Conservation (phyloP, 495 filamentous ascomycete genomes). For the Podospora fimiseda region DNA sequence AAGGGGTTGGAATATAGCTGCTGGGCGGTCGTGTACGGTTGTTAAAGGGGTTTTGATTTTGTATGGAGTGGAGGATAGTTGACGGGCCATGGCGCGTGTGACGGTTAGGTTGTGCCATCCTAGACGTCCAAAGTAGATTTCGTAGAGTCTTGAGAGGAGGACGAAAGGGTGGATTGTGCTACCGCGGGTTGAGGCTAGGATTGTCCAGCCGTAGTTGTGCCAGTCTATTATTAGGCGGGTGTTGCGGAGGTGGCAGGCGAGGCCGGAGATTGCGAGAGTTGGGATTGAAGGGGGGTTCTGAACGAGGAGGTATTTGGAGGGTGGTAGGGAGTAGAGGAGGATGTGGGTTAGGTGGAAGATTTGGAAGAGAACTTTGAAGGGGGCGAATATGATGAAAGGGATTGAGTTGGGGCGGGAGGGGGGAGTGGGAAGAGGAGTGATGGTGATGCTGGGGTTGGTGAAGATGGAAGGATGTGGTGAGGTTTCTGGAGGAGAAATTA, state of each 20-base stretch:
- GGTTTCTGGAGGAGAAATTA: constrained; percentile 25
- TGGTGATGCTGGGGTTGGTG: constrained; percentile 55
- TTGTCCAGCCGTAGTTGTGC: constrained; percentile 99
- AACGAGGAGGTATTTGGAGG: constrained; percentile 75
- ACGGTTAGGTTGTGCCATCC: constrained; percentile 79
- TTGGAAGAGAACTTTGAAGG: constrained; percentile 84
- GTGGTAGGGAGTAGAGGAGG: constrained; percentile 64
- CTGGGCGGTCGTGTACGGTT: constrained; percentile 81
- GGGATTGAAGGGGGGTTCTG: constrained; percentile 97
- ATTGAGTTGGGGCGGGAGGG: constrained; percentile 12
- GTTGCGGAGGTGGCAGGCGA: constrained; percentile 70
- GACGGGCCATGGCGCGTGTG: constrained; percentile 75
- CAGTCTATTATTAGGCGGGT: constrained; percentile 87
- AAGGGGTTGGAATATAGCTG: constrained; percentile 72
- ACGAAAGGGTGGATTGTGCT: constrained; percentile 68
- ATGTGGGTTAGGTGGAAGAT: constrained; percentile 58
- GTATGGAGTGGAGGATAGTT: constrained; percentile 58
- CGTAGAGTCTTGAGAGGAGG: constrained; percentile 65
- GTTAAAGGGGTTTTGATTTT: constrained; percentile 56
- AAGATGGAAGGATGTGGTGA: constrained; percentile 67
- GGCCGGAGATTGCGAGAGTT: constrained; percentile 65
- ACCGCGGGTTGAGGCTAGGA: constrained; percentile 63
- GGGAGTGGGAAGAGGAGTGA: constrained; percentile 37
- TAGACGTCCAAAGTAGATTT: constrained; percentile 58
- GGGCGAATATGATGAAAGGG: constrained; percentile 67